Base-by-base conservation (phyloP, 352 stramenopile genomes). In the Aphanomyces astaci region DNA sequence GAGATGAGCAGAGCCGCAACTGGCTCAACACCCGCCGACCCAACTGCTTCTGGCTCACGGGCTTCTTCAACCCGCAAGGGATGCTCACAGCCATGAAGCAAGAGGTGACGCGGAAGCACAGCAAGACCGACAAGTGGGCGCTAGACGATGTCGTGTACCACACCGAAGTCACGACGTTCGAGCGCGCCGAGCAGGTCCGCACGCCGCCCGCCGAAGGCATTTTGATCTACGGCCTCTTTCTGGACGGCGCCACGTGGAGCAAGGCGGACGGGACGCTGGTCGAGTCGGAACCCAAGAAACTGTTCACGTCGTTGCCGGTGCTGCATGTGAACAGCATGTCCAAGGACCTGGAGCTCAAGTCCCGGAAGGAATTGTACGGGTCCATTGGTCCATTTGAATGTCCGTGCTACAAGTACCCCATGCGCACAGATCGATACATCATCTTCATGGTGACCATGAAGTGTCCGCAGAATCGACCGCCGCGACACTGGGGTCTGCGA, bases 11-110 rank as follows among this genome's bases (percentile, higher is more conserved):
- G 81, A 96, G 96, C 49, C 84, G 94, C 33, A 92, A 72, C 46
- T 99, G 97, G 97, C 87, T 99, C 25, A 98, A 98, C 68, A 96
- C 80, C 19, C 90, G 94, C 10, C 80, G 93, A 0, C 97, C 96
- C 3, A 96, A 96, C 69, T 96, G 86, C 60, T 99, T 98, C 75
- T 99, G 95, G 96, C 77, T 99, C 54, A 98, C 96, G 25, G 96
- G 96, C 4, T 99, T 99, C 75, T 98, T 98, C 78, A 99, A 99
- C 73, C 97, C 96, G 24, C 94, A 98, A 72, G 97, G 96, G 17
- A 98, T 98, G 81, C 82, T 99, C 39, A 99, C 97, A 49, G 96
- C 96, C 43, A 99, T 99, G 92, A 99, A 99, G 78, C 97, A 99
- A 75, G 96, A 99, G 73, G 96, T 99, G 2, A 98, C 95, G 45